phyloP scores from a whole-genome alignment of 306 rosid species.

The Crotalaria pallida region DNA sequence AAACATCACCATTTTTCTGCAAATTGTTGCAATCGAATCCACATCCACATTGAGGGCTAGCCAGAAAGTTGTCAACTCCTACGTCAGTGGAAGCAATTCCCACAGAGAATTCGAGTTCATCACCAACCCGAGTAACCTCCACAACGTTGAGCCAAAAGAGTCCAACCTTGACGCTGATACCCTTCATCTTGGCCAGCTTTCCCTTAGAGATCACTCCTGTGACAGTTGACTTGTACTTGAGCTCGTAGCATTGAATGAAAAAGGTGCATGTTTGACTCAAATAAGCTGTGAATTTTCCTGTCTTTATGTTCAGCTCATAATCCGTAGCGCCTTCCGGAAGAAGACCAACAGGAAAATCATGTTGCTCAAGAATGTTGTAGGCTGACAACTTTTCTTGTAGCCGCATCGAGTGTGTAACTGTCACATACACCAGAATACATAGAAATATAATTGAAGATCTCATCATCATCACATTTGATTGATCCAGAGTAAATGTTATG shows the following conservation, averaged over 20 bases:
- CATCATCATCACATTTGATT: not conserved
- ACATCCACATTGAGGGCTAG: constrained; percentile 60
- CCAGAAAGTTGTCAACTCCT: constrained; percentile 30
- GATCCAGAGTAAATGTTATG: not conserved
- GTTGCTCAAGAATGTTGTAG: constrained; percentile 40
- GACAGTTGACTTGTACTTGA: constrained; percentile 41
- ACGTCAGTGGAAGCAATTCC: constrained; percentile 46
- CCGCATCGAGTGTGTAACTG: not conserved
- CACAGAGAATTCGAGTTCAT: constrained; percentile 41
- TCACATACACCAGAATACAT: not conserved
- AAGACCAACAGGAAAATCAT: constrained; percentile 54
- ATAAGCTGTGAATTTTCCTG: constrained; percentile 38
- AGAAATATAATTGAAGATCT: not conserved
- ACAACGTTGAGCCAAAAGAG: constrained; percentile 47
- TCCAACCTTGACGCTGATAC: constrained; percentile 44
- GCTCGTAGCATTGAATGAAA: constrained; percentile 32
- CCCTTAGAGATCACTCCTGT: constrained; percentile 46
- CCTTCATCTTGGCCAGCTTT: constrained; percentile 34
- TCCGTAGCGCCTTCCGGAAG: constrained; percentile 53
- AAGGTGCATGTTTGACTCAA: constrained; percentile 37
- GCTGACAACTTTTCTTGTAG: constrained; percentile 28
- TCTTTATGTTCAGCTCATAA: constrained; percentile 38
- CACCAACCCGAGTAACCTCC: constrained; percentile 34
- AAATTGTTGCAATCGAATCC: constrained; percentile 32
- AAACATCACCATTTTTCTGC: not conserved